phyloP scores from a whole-genome alignment of 106 monocot species.

The Acanthochlamys bracteata region DNA sequence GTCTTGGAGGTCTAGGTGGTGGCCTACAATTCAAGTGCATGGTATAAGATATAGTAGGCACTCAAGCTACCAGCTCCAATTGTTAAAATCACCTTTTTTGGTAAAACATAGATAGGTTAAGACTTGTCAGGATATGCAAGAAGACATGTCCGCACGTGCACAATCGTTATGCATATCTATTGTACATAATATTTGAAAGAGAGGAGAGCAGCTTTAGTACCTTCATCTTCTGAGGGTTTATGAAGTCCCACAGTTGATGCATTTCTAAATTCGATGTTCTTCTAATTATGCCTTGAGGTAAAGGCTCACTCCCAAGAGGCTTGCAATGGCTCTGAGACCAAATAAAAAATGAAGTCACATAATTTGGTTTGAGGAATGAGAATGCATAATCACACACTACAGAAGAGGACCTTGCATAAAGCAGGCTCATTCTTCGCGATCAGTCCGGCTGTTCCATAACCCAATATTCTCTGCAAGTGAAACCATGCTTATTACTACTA shows the following conservation, averaged over 20 bases:
- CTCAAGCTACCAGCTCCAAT: too few species aligned
- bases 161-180: too few species aligned
- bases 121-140: too few species aligned
- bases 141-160: too few species aligned
- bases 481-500: not conserved
- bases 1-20: too few species aligned
- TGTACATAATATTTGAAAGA: not conserved
- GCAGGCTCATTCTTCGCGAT: slow-evolving; percentile 9
- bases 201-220: slow-evolving; percentile 18
- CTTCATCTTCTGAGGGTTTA: slow-evolving; percentile 16
- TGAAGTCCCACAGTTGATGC: slow-evolving; percentile 19
- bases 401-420: slow-evolving; percentile 34
- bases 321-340: slow-evolving; percentile 16
- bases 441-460: slow-evolving; percentile 11
- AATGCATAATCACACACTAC: not conserved
- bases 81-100: too few species aligned
- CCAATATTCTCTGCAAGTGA: slow-evolving; percentile 19
- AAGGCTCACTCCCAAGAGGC: slow-evolving; percentile 35
- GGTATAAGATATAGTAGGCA: too few species aligned
- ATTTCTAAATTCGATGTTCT: slow-evolving; percentile 43
- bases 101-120: too few species aligned
- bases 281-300: slow-evolving; percentile 46
- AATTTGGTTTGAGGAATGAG: not conserved
- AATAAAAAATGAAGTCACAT: not conserved
- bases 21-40: too few species aligned